A percentile compares a stretch with the other conserved stretches of the same genome.
Evolutionary conservation across 768 basidiomycete species (phyloP).

Genomic region (Pisolithus orientalis): DNA sequence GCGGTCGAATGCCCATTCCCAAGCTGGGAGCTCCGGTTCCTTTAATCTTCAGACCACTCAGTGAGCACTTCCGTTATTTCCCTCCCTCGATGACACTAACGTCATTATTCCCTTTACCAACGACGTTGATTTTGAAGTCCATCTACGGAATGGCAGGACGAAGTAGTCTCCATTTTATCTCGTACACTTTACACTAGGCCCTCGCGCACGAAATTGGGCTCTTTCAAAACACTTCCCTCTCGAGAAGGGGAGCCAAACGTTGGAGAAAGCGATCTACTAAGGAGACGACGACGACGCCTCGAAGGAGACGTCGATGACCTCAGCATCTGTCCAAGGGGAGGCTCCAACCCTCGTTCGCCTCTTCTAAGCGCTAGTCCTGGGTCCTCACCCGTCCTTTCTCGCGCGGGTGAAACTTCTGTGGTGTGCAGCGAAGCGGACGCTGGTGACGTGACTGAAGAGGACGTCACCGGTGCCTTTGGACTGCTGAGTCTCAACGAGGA

Average conservation of each 20-base stretch:
- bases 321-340: slow-evolving; percentile 5
- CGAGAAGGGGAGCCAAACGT: slow-evolving; percentile 8
- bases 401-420: slow-evolving; percentile 5
- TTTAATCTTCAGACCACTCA: slow-evolving; percentile 54
- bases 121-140: slow-evolving; percentile 40
- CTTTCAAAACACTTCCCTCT: slow-evolving; percentile 7
- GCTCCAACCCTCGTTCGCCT: slow-evolving; percentile 2
- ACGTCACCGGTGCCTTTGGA: slow-evolving; percentile 67
- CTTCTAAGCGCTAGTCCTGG: slow-evolving; percentile 15
- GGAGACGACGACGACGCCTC: slow-evolving; percentile 48
- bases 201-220: neutral
- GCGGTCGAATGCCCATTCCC: slow-evolving; percentile 15
- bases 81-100: neutral
- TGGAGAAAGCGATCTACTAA: slow-evolving; percentile 23
- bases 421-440: slow-evolving; percentile 22
- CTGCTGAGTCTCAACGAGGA: slow-evolving; percentile 88
- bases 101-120: neutral
- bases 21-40: slow-evolving; percentile 10
- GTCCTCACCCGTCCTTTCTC: slow-evolving; percentile 11
- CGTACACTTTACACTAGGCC: neutral
- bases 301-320: slow-evolving; percentile 12
- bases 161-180: slow-evolving; percentile 33
- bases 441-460: slow-evolving; percentile 35
- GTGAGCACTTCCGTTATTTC: slow-evolving; percentile 33
- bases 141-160: slow-evolving; percentile 81